Base-by-base conservation (phyloP, 257 asterid genomes). In the Phtheirospermum japonicum region DNA sequence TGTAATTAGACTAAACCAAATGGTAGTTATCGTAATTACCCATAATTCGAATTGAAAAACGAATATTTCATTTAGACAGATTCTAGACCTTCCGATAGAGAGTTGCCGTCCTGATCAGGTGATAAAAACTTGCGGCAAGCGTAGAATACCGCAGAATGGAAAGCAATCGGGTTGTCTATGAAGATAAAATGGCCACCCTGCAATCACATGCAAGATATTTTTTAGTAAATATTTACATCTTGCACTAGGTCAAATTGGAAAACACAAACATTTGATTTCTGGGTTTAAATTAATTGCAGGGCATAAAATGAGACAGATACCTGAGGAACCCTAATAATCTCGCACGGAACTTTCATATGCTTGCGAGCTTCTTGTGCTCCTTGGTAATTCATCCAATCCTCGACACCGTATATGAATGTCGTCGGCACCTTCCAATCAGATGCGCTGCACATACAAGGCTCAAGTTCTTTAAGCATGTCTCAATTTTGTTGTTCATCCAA, bases 401-500 rank as follows among this genome's bases (percentile, higher is more conserved):
- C 64, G 57, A 64, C 9, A 45, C 95, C 95, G 16, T 87, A 87
- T 50, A 87, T 82, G 76, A 84, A 87, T 33, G 93, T 61, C 12
- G 90, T 87, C 12, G 95, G 90, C 67, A 87, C 93, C 69, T 80
- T 84, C 93, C 90, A 87, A 42, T 84, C 93, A 2, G 90, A 71
- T 17, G 90, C 93, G 64, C 95, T 87, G 82, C 71, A 74, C 43
- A 31, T 34, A 43, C 37, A n/a, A 46, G 4, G 23, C 7, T 14
- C 16, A 4, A 49, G 14, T 14, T 46, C 6, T 5, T 53, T 52
- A 70, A 36, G 32, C n/a, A 4, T 7, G 49, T n/a, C 14, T 17
- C 18, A 16, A 42, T 6, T 42, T 42, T 42, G 48, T 4, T 6
- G 7, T 42, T 11, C 13, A 11, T 39, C 14, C 46, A 39, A 13